These are phyloP conservation scores for Heliamphora pulchella DNA, from an alignment of 179 eudicot species.

Conservation along the genomic window DNA sequence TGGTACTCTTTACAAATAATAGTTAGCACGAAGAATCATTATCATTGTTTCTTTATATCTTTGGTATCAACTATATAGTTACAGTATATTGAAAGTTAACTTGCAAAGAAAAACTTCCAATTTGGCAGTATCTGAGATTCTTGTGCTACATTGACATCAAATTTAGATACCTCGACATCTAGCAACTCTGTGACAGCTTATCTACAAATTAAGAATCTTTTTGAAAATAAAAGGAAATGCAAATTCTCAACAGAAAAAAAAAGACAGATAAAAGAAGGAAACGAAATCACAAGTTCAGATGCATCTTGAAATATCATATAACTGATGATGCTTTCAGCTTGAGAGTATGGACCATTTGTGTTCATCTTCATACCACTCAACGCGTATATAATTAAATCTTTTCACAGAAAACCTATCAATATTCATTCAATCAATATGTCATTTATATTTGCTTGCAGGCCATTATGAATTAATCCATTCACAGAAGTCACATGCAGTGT, in stretches of 20 bases:
- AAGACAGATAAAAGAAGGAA: not conserved
- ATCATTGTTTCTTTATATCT: not conserved
- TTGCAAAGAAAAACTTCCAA: not conserved
- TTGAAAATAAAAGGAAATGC: not conserved
- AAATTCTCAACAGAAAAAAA: too few relatives aligned
- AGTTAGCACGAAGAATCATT: not conserved
- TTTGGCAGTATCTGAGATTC: not conserved
- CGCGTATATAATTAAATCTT: not conserved
- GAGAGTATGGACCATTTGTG: not conserved
- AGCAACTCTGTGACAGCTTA: too few relatives aligned
- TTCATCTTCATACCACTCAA: not conserved
- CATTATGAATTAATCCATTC: not conserved
- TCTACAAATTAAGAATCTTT: not conserved
- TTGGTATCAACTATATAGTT: not conserved
- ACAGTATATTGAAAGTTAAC: not conserved
- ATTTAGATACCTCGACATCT: too few relatives aligned
- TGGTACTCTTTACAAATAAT: not conserved
- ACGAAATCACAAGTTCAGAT: not conserved
- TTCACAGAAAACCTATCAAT: not conserved
- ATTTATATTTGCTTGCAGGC: not conserved
- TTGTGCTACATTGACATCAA: too few relatives aligned
- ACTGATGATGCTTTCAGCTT: not conserved
- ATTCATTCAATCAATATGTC: not conserved
- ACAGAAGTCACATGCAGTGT: not conserved
- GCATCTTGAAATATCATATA: not conserved